phyloP scores from a whole-genome alignment of 257 asterid genomes.

The Scutellaria galericulata region DNA sequence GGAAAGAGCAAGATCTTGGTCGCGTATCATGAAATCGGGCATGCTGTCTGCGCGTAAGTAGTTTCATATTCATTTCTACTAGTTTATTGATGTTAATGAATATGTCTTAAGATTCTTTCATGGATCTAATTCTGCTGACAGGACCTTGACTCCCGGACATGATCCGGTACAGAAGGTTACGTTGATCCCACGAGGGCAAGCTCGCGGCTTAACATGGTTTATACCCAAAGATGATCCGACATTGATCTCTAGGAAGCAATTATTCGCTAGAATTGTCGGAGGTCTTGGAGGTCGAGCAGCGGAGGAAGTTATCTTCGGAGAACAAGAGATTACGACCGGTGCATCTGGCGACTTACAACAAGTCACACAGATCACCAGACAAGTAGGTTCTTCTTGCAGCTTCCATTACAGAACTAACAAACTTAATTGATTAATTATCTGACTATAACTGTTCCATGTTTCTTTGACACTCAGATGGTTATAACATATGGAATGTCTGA shows the following conservation, averaged over 20 bases:
- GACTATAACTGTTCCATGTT: background rate
- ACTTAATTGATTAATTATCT: background rate
- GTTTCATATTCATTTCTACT: background rate
- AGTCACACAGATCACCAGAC: conserved; percentile 62
- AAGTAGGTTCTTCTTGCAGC: conserved; percentile 34
- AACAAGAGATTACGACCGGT: conserved; percentile 72
- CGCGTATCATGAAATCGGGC: conserved; percentile 73
- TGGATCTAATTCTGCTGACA: conserved; percentile 28
- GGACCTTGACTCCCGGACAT: conserved; percentile 70
- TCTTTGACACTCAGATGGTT: conserved; percentile 51
- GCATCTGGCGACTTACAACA: conserved; percentile 76
- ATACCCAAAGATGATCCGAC: conserved; percentile 64
- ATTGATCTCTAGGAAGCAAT: conserved; percentile 55
- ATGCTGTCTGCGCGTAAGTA: conserved; percentile 68
- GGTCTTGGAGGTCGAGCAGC: conserved; percentile 82
- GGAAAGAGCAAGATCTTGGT: conserved; percentile 73
- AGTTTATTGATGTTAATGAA: background rate
- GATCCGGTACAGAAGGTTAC: conserved; percentile 75
- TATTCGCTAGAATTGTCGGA: conserved; percentile 74
- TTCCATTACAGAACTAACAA: background rate
- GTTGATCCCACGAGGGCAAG: conserved; percentile 80
- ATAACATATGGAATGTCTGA: conserved; percentile 75
- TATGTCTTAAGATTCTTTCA: background rate
- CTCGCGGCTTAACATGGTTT: conserved; percentile 79
- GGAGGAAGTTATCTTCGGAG: conserved; percentile 72